Base-by-base conservation (phyloP, 2,329 filamentous ascomycete genomes). In the Cladosporium sp. region DNA sequence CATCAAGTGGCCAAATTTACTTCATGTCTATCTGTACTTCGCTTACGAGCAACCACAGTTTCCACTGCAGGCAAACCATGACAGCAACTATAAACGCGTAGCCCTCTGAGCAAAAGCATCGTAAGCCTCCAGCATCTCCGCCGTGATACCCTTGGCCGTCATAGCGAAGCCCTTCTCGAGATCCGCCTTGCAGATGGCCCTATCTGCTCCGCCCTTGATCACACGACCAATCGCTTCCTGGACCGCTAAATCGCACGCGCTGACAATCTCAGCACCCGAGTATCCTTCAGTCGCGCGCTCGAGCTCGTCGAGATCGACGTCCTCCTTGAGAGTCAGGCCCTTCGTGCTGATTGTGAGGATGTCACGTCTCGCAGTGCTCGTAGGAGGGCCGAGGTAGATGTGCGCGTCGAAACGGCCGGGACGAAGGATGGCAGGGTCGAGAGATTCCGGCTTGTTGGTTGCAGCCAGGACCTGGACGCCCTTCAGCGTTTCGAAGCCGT, bases 381-480 rank as follows among this genome's bases (percentile, higher is more conserved):
- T 84, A 0, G 92, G 92, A 3, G 89, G 86, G 0, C 88, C 87
- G 38, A 96, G 88, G 66, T 95, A 96, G 40, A 96, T 80, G 29
- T 90, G 78, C 58, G 86, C 81, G 62, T 95, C 89, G 67, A 97
- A 88, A 22, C 92, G 81, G 1, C 92, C 92, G 0, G 89, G 87
- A 1, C 92, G 82, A 64, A 96, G 80, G 29, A 97, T 77, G 1
- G 92, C 92, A 1, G 88, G 82, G 64, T 97, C 92, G 17, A 97
- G 80, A 1, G 85, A 79, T 61, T 95, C 87, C 0, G 92, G 92
- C 47, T 89, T 83, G 70, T 97, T 97, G 0, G 92, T 97, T 2
- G 92, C 92, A 0, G 89, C 92, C 15, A 97, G 80, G 12, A 96
- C 85, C 53, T 95, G 80, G 0, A 97, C 90, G 51, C 88, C 88